Base-by-base conservation (phyloP, 495 filamentous ascomycete genomes). In the Penicillium herquei region DNA sequence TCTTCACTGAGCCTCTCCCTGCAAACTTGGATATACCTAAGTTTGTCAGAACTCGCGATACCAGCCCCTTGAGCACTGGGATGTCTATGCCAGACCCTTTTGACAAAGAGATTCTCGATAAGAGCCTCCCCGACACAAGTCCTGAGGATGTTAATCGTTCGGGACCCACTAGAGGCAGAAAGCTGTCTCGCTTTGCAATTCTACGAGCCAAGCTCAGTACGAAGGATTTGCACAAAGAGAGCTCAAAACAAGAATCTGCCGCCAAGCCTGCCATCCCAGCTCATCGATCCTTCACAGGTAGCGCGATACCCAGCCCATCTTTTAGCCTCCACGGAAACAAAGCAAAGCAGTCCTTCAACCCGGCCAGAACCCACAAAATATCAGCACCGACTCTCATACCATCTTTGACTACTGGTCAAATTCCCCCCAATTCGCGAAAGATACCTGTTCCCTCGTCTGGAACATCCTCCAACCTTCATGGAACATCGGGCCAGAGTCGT, bases 131-230 rank as follows among this genome's bases (percentile, higher is more conserved):
- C 4, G 21, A 26, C 21, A 4, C 21, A 26, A 11, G 30, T 37
- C 9, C 16, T 41, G 35, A 40, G 4, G 33, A 37, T n/a, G 12
- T 37, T 1, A 35, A 39, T 26, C 21, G 21, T 26, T 26, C 21
- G 21, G 7, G 52, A 62, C 0, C 21, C 21, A 26, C 21, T 26
- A 26, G 4, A 26, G 52, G 57, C 13, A 70, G 65, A 48, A 72
- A 73, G 48, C 65, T 51, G 46, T 70, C 64, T 0, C 61, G 61
- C 7, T 45, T 72, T 39, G 64, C 66, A 3, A 50, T 63, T 11
- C 54, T 72, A 33, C 57, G 60, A 35, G 65, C 64, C 8, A 72
- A 75, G 49, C 56, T 71, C 40, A 72, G 69, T 44, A 61, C 71
- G 46, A 73, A 69, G 40, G 69, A 75, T 31, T 32, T 75, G 3